phyloP scores from a whole-genome alignment of 2,329 filamentous ascomycete species.

The Talaromyces albobiverticillius region DNA sequence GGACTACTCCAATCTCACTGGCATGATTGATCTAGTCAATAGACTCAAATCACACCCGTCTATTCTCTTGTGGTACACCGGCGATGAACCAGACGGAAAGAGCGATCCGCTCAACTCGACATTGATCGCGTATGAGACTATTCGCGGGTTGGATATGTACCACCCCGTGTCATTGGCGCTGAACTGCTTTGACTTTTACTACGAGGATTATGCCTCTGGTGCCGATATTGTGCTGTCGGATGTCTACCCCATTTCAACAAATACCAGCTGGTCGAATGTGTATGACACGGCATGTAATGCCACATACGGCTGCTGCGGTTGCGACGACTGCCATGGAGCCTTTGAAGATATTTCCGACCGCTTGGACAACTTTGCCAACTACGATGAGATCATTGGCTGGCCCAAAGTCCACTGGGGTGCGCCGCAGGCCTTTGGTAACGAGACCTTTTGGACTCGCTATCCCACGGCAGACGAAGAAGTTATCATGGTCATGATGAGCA shows the following conservation, averaged over 20 bases:
- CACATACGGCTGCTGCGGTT: constrained; percentile 62
- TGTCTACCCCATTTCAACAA: constrained; percentile 59
- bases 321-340: constrained; percentile 57
- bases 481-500: constrained; percentile 46
- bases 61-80: constrained; percentile 49
- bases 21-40: constrained; percentile 31
- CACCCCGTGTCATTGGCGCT: constrained; percentile 59
- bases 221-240: constrained; percentile 61
- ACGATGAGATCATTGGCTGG: constrained; percentile 39
- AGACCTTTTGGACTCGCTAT: constrained; percentile 47
- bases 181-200: constrained; percentile 63
- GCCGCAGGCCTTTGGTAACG: constrained; percentile 49
- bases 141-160: constrained; percentile 56
- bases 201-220: constrained; percentile 52
- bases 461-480: constrained; percentile 46
- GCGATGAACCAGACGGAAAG: constrained; percentile 57
- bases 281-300: constrained; percentile 58
- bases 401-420: constrained; percentile 50
- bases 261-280: constrained; percentile 50
- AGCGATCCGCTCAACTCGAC: constrained; percentile 54
- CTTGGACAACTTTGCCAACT: constrained; percentile 40
- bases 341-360: constrained; percentile 52
- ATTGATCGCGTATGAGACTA: constrained; percentile 39
- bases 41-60: constrained; percentile 20
- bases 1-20: constrained; percentile 39